Base-by-base conservation (phyloP, 306 rosid genomes). In the Malus sieversii region DNA sequence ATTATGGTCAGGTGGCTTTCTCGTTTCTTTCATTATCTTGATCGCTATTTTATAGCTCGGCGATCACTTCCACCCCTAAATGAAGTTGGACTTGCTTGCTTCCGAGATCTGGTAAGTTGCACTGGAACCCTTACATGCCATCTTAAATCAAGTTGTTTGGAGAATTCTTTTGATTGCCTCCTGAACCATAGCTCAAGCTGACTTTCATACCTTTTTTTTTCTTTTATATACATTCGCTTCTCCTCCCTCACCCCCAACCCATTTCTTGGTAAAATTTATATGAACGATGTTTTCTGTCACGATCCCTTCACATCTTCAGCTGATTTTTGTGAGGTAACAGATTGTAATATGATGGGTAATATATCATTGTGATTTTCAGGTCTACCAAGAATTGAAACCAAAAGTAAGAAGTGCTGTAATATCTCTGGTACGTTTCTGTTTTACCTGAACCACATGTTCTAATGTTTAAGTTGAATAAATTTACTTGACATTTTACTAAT, bases 1-100 rank as follows among this genome's bases (percentile, higher is more conserved):
- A 82, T 66, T 53, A 86, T 90, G 97, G 91, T 89, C 66, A 59
- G 77, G n/a, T 88, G 93, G 85, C 92, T 90, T 62, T 87, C 88
- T 73, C 87, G 87, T 48, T 75, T 90, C 72, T 92, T 92, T 77
- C 29, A 62, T 57, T 87, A 84, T 86, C 92, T 90, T 68, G 86
- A 86, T 57, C 90, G 90, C 65, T 80, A 87, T 61, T 77, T 84
- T 59, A 77, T 87, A 30, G 83, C 87, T 64, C 89, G 90, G 73
- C 59, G 78, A 64, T 72, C 81, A 10, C 92, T 86, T 77, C 90
- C 90, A 10, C 84, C 97, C 52, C 85, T 86, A 60, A 78, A 80
- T 83, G 92, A 88, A 83, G 89, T 83, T 51, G 83, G 91, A 68
- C 85, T 86, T 33, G 77, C 88, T 38, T 87, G 88, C 73, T 90